Percentiles rank a stretch among this genome's conserved stretches.
Conservation (phyloP, 23 red algal genomes). For the Gracilaria vermiculophylla region DNA sequence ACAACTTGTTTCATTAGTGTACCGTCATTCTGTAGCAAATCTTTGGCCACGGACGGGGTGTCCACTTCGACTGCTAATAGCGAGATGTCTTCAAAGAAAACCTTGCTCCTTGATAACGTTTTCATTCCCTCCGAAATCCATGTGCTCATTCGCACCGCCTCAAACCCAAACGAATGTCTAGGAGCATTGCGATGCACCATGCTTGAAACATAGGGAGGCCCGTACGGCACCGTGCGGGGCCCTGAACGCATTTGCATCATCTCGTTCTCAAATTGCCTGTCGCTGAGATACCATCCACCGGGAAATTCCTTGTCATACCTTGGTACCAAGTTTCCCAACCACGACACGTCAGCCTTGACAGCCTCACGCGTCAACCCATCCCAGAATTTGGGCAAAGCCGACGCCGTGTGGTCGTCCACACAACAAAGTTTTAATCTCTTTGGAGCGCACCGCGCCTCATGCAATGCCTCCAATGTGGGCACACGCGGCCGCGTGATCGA, state of each 20-base stretch:
- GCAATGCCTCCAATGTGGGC: background rate
- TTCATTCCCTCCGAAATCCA: background rate
- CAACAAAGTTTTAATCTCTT: background rate
- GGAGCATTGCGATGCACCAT: background rate
- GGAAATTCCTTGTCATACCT: background rate
- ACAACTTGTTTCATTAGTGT: background rate
- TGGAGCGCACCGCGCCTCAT: background rate
- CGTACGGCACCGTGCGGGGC: background rate
- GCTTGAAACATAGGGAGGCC: background rate
- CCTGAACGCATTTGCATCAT: background rate
- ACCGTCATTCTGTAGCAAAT: background rate
- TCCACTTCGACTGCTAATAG: background rate
- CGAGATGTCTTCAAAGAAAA: too few species aligned
- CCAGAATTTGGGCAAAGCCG: background rate
- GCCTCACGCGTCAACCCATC: background rate
- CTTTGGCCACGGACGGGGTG: background rate
- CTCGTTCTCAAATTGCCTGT: background rate
- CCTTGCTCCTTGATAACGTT: background rate
- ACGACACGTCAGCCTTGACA: background rate
- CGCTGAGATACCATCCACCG: background rate
- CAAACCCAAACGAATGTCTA: background rate
- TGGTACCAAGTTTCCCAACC: background rate
- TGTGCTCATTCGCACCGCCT: background rate
- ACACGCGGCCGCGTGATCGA: background rate
- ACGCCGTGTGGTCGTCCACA: background rate